phyloP scores from a whole-genome alignment of 2,329 filamentous ascomycete genomes.

The Fusarium kyushuense region DNA sequence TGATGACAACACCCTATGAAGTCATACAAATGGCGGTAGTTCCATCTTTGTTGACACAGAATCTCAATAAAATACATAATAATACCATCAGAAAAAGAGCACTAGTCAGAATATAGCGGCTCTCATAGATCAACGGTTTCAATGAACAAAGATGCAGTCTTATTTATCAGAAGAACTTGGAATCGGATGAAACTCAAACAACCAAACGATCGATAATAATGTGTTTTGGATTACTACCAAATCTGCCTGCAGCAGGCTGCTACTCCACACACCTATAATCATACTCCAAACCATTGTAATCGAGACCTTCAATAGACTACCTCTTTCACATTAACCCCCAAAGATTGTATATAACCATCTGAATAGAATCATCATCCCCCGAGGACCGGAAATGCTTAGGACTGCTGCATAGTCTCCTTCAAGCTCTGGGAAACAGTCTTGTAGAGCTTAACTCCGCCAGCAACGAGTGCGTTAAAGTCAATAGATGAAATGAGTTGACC shows the following conservation, averaged over 20 bases:
- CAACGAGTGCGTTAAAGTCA: not conserved
- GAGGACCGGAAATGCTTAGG: not conserved
- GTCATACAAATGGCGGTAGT: too few species aligned
- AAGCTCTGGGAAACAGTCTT: not conserved
- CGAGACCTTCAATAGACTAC: not conserved
- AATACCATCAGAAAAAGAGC: too few species aligned
- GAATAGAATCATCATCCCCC: not conserved
- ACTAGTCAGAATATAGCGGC: too few species aligned
- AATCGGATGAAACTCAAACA: rapidly evolving
- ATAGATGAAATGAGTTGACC: not conserved
- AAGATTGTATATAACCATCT: not conserved
- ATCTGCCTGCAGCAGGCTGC: not conserved
- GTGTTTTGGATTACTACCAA: not conserved
- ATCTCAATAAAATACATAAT: too few species aligned
- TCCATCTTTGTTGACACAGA: not conserved
- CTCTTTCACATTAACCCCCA: not conserved
- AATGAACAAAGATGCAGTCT: not conserved
- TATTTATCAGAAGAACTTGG: not conserved
- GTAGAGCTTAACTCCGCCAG: not conserved
- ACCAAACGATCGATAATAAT: not conserved
- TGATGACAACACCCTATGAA: not conserved
- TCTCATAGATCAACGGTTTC: not conserved
- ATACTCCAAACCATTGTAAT: not conserved
- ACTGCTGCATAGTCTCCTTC: not conserved
- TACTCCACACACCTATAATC: not conserved